phyloP scores from a whole-genome alignment of 306 rosid species.

The Astragalus membranaceus region DNA sequence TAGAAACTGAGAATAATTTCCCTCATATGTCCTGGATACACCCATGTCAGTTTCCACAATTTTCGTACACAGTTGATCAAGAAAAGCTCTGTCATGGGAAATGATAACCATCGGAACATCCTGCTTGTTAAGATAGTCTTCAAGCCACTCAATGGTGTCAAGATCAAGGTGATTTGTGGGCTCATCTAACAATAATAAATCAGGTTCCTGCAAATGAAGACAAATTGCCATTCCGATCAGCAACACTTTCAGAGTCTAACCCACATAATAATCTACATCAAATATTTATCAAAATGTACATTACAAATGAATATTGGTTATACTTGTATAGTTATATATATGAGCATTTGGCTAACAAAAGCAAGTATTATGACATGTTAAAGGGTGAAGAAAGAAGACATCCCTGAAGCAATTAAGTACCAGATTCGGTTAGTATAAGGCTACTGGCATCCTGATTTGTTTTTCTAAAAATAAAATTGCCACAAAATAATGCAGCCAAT shows the following conservation, averaged over 20 bases:
- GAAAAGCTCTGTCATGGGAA: constrained; percentile 97
- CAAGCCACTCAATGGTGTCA: constrained; percentile 98
- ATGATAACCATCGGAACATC: constrained; percentile 97
- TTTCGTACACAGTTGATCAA: constrained; percentile 94
- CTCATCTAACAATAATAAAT: constrained; percentile 85
- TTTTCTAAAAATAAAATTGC: background rate
- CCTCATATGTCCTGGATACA: constrained; percentile 69
- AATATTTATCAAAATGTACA: background rate
- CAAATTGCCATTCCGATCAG: constrained; percentile 1
- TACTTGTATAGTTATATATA: background rate
- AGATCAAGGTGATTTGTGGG: constrained; percentile 97
- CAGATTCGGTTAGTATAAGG: background rate
- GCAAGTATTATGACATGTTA: background rate
- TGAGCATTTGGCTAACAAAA: background rate
- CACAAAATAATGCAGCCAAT: background rate
- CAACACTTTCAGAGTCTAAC: background rate
- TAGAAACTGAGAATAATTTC: constrained; percentile 81
- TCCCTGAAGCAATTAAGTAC: too few relatives aligned
- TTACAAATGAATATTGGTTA: background rate
- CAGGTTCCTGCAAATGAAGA: constrained; percentile 73
- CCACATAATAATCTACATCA: constrained; percentile 3
- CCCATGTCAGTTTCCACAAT: constrained; percentile 99
- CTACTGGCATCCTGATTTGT: background rate
- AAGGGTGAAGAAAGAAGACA: background rate
- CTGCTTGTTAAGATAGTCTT: constrained; percentile 77